Evolutionary conservation across 2,329 filamentous ascomycete genomes (phyloP).

Genomic region (Ceratocystis destructans): DNA sequence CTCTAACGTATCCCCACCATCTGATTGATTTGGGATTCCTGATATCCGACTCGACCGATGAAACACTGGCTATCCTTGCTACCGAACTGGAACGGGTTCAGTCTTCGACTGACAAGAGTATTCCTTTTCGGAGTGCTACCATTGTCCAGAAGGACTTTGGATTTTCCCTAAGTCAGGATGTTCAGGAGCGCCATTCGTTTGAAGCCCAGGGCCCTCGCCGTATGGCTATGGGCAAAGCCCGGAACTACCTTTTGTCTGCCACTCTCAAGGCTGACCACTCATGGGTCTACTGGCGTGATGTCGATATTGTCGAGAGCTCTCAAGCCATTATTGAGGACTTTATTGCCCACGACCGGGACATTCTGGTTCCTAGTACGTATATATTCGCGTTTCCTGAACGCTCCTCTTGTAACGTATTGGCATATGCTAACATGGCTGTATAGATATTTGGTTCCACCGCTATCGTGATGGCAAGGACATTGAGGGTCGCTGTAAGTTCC

Average conservation of each 20-base stretch:
- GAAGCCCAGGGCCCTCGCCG: conserved; percentile 77
- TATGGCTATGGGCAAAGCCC: conserved; percentile 76
- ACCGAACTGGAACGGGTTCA: conserved; percentile 82
- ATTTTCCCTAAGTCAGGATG: conserved; percentile 57
- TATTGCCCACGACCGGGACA: conserved; percentile 80
- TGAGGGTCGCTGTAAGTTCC: conserved; percentile 73
- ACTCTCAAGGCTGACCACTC: conserved; percentile 87
- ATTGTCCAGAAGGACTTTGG: conserved; percentile 90
- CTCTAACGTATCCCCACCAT: conserved; percentile 86
- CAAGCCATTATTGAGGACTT: conserved; percentile 85
- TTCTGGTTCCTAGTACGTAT: conserved; percentile 81
- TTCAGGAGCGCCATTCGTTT: conserved; percentile 74
- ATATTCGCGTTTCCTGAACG: neutral
- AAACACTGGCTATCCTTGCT: conserved; percentile 75
- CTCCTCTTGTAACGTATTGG: neutral
- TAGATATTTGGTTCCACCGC: conserved; percentile 95
- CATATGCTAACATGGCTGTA: conserved; percentile 9
- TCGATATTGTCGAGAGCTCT: conserved; percentile 88
- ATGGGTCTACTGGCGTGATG: conserved; percentile 98
- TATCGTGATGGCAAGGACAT: conserved; percentile 68
- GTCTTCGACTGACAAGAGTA: conserved; percentile 53
- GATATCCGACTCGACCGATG: conserved; percentile 80
- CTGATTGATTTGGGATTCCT: conserved; percentile 93
- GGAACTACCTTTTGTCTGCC: conserved; percentile 78
- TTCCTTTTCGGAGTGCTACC: conserved; percentile 71